Evolutionary conservation across 371 early-diverging fungal species (phyloP), one percentile per base, ranked within the genome.

Genomic region (Mitosporidium daphniae): DNA sequence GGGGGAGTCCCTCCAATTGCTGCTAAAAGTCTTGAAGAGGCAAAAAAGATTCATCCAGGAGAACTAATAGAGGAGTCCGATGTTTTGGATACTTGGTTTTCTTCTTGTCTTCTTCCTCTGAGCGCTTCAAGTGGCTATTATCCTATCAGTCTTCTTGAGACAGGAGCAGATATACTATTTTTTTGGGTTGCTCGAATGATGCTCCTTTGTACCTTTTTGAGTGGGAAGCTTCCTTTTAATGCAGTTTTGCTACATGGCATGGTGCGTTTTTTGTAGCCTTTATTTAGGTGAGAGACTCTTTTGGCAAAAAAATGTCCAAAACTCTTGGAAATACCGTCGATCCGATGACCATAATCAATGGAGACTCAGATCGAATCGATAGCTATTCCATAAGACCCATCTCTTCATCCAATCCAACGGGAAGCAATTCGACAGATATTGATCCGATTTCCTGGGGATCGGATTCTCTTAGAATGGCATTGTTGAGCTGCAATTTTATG

Each of bases 121-220:
- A 44, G 1, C 84, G 91, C 46, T 42, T 74, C 27, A 39, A 57
- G 23, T 53, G 48, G 23, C 86, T 67, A n/a, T 50, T 98, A 75
- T 40, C 98, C 98, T 6, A 71, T 68, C 21, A 45, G 65, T 3
- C 34, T 97, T 13, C 49, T 93, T 15, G 98, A 98, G 48, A 98
- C 95, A 29, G 98, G 98, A 10, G 67, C 66, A 61, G 98, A 98
- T 49, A 98, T 98, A 48, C 41, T 98, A 29, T 94, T 94, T 64
- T 94, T 91, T 61, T 97, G 98, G 98, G 93, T 94, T 18, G 94
- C 93, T 3, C 59, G 98, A 34, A 98, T 98, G 98, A 86, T 91
- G 17, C 91, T 98, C 93, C 42, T 94, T 28, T 72, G 84, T 36
- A 59, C 74, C 30, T 69, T 82, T 41, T 47, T 94, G 29, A 82